Percentiles rank a stretch among this genome's conserved stretches.
These are phyloP conservation scores for Pseudohalonectria lignicola DNA, from an alignment of 2,329 filamentous ascomycete genomes.

Conservation along the genomic window DNA sequence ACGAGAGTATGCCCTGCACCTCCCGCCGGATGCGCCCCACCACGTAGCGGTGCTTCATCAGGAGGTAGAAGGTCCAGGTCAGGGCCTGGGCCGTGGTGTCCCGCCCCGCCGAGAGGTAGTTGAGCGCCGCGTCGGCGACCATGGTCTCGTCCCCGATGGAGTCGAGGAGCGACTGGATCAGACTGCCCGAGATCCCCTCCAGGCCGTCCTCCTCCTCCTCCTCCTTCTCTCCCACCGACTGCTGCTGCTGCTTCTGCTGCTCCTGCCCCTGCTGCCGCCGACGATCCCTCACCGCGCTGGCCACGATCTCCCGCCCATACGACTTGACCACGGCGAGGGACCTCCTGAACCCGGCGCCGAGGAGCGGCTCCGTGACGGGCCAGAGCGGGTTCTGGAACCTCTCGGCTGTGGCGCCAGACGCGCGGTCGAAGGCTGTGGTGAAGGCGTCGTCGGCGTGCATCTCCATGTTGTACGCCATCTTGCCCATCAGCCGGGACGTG, in stretches of 20 bases:
- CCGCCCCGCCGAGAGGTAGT: constrained; percentile 53
- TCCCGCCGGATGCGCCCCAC: constrained; percentile 30
- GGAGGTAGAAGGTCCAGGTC: constrained; percentile 52
- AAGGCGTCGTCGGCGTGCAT: constrained; percentile 53
- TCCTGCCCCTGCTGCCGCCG: neutral
- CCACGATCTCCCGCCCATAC: constrained; percentile 47
- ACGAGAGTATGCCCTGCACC: constrained; percentile 16
- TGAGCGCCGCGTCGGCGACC: constrained; percentile 53
- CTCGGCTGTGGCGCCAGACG: constrained; percentile 46
- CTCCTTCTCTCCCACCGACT: neutral
- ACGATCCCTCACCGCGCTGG: constrained; percentile 36
- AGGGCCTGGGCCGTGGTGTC: constrained; percentile 56
- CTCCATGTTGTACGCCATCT: constrained; percentile 59
- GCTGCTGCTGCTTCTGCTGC: neutral
- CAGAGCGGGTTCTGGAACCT: constrained; percentile 58
- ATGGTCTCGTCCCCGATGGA: constrained; percentile 40
- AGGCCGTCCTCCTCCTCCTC: constrained; percentile 9
- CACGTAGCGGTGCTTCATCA: constrained; percentile 38
- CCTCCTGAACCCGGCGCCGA: constrained; percentile 32
- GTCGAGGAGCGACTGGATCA: constrained; percentile 51
- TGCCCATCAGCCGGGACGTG: constrained; percentile 55
- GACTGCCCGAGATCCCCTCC: constrained; percentile 35
- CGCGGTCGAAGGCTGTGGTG: constrained; percentile 48
- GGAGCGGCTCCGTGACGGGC: constrained; percentile 44
- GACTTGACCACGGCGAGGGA: constrained; percentile 30